Evolutionary conservation across 495 filamentous ascomycete genomes (phyloP).

Genomic region (Annulohypoxylon stygium): DNA sequence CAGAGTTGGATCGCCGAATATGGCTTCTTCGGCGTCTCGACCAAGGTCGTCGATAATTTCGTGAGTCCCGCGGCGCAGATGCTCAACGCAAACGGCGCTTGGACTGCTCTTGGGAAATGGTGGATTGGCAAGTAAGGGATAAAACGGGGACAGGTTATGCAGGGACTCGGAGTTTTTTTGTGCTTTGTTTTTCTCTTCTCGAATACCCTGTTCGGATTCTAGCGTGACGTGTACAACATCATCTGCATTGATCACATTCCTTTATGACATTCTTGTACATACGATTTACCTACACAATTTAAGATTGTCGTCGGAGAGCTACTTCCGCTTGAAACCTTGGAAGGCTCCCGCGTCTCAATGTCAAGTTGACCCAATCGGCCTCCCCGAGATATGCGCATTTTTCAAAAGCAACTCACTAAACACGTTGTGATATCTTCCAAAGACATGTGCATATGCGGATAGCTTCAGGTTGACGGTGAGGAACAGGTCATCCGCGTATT

Average conservation of each 20-base stretch:
- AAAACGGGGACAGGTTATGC: not conserved
- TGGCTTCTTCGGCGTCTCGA: conserved; percentile 59
- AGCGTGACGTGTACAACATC: not conserved
- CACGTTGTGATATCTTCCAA: not conserved
- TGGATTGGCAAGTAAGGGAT: conserved; percentile 18
- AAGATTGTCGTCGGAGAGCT: not conserved
- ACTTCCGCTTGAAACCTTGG: not conserved
- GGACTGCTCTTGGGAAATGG: conserved; percentile 54
- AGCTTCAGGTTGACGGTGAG: not conserved
- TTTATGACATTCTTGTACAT: not conserved
- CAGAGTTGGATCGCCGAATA: conserved; percentile 57
- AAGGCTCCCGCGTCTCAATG: not conserved
- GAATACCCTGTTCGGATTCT: not conserved
- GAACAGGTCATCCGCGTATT: too few species aligned
- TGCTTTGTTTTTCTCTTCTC: not conserved
- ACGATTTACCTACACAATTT: not conserved
- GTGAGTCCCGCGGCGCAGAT: conserved; percentile 60
- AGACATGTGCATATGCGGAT: not conserved
- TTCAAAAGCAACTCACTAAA: not conserved
- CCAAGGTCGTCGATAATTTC: conserved; percentile 52
- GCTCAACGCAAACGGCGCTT: conserved; percentile 55
- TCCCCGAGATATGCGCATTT: not conserved
- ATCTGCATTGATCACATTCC: not conserved
- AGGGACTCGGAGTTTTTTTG: conserved; percentile 42
- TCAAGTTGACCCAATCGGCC: not conserved